Evolutionary conservation across 768 basidiomycete species (phyloP).

Genomic region (Nidularia pulvinata): DNA sequence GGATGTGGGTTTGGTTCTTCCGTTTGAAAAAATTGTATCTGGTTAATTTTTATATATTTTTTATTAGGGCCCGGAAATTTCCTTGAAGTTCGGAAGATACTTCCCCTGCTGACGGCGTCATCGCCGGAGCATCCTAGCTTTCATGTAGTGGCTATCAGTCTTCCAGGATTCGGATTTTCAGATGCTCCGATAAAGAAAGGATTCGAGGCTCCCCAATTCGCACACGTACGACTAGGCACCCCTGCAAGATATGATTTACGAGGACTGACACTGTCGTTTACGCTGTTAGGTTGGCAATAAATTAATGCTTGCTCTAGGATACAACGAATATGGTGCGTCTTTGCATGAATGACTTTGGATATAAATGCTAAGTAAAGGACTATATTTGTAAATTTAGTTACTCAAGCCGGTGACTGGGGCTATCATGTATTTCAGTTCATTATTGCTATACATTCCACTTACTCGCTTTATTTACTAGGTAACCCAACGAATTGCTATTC

Average conservation of each 20-base stretch:
- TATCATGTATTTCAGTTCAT: constrained; percentile 20
- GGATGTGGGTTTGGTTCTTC: constrained; percentile 34
- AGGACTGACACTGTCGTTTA: neutral
- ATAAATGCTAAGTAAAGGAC: neutral
- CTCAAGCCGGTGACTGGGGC: constrained; percentile 51
- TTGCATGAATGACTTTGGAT: neutral
- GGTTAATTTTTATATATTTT: neutral
- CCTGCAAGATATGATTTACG: neutral
- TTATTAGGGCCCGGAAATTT: constrained; percentile 67
- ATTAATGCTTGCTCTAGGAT: constrained; percentile 47
- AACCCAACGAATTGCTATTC: constrained; percentile 18
- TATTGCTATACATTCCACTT: constrained; percentile 4
- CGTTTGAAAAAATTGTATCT: neutral
- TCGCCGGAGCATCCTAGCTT: constrained; percentile 49
- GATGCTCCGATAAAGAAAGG: constrained; percentile 49
- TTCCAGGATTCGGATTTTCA: constrained; percentile 68
- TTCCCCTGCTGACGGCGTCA: constrained; percentile 46
- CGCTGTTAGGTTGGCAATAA: constrained; percentile 38
- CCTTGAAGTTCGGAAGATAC: constrained; percentile 54
- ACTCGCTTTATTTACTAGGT: constrained; percentile 11
- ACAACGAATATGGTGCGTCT: constrained; percentile 42
- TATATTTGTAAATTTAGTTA: constrained; percentile 19
- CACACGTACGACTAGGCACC: constrained; percentile 36
- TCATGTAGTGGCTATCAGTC: constrained; percentile 59
- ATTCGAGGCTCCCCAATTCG: constrained; percentile 44